Conservation (phyloP, 1,139 yeast species). For the Yamadazyma diddensiae region DNA sequence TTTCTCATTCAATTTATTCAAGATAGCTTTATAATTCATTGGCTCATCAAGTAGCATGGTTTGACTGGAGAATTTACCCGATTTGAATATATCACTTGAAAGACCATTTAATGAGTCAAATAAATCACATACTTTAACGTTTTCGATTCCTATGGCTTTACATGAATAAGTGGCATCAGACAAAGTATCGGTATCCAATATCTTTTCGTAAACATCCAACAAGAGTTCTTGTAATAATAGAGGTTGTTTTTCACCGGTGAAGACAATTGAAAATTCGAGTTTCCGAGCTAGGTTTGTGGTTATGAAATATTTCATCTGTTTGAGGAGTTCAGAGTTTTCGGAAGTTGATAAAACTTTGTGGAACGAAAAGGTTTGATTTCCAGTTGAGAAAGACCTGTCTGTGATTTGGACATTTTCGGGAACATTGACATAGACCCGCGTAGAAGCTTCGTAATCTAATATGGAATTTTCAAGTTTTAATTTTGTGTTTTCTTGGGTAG, state of each 20-base stretch:
- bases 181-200: not conserved
- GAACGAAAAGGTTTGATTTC: slow-evolving; percentile 14
- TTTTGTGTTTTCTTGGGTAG: slow-evolving; percentile 26
- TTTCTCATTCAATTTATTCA: slow-evolving; percentile 3
- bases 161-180: slow-evolving; percentile 19
- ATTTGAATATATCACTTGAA: slow-evolving; percentile 1
- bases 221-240: slow-evolving; percentile 9
- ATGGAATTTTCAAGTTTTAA: slow-evolving; percentile 52
- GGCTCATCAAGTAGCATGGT: slow-evolving; percentile 15
- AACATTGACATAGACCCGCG: slow-evolving; percentile 7
- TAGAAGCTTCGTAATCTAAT: slow-evolving; percentile 41
- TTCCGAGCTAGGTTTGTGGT: slow-evolving; percentile 6
- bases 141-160: slow-evolving; percentile 12
- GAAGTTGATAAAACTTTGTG: slow-evolving; percentile 19
- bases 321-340: slow-evolving; percentile 5
- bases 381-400: not conserved
- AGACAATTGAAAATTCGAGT: slow-evolving; percentile 7
- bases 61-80: slow-evolving; percentile 9
- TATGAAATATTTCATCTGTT: slow-evolving; percentile 10
- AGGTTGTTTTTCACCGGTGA: slow-evolving; percentile 9
- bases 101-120: slow-evolving; percentile 11
- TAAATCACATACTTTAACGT: slow-evolving; percentile 8
- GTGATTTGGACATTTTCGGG: not conserved
- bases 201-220: slow-evolving; percentile 5
- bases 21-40: slow-evolving; percentile 9